Evolutionary conservation across 1,284 basidiomycete genomes (phyloP).

Genomic region (Xerocomus nothofagi): DNA sequence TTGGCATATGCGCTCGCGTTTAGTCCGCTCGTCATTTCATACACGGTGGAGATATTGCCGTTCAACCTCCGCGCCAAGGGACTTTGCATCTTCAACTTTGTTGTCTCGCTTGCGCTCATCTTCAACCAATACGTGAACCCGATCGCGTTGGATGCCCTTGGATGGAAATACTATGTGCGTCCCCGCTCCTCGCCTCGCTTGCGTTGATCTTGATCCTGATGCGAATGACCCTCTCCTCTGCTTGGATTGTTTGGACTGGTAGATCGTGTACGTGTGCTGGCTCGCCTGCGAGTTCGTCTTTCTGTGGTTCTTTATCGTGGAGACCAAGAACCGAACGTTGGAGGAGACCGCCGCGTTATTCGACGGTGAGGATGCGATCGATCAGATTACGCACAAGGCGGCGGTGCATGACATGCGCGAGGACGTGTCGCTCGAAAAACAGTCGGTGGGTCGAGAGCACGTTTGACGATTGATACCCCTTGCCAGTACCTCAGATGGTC

Average conservation of each 20-base stretch:
- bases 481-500: too few species aligned
- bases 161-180: slow-evolving; percentile 66
- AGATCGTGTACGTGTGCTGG: slow-evolving; percentile 71
- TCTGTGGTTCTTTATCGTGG: slow-evolving; percentile 66
- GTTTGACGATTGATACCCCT: neutral
- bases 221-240: neutral
- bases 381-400: slow-evolving; percentile 40
- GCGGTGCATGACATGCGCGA: slow-evolving; percentile 26
- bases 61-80: slow-evolving; percentile 77
- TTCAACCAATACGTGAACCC: slow-evolving; percentile 86
- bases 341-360: slow-evolving; percentile 76
- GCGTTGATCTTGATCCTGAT: too few species aligned
- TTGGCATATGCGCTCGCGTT: slow-evolving; percentile 71
- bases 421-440: slow-evolving; percentile 37
- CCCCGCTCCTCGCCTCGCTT: neutral
- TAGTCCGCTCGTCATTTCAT: slow-evolving; percentile 70
- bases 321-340: slow-evolving; percentile 70
- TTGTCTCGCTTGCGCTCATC: slow-evolving; percentile 63
- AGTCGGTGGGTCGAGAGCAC: slow-evolving; percentile 2
- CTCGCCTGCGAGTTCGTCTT: slow-evolving; percentile 63
- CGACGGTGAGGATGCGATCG: slow-evolving; percentile 57
- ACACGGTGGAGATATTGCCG: slow-evolving; percentile 76
- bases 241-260: neutral
- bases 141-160: slow-evolving; percentile 58
- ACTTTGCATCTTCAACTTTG: slow-evolving; percentile 71